Base-by-base conservation (phyloP, 768 basidiomycete species). In the Naematelia aurantialba region DNA sequence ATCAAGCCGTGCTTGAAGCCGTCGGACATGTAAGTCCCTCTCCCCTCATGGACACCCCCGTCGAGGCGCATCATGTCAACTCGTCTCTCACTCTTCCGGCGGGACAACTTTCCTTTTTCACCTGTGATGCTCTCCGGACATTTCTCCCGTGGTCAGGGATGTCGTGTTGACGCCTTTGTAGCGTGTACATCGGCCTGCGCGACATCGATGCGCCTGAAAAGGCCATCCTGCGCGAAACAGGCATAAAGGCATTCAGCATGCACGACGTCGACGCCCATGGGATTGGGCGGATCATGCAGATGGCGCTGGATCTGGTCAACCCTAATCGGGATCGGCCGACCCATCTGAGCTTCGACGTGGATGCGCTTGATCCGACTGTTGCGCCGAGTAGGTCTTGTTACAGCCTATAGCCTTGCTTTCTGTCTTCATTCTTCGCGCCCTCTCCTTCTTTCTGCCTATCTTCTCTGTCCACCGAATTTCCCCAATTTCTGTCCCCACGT, bases 311-410 rank as follows among this genome's bases (percentile, higher is more conserved):
- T 76, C 84, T 90, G 76, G 89, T 98, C 67, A 96, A 94, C 78
- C 89, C 89, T 11, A 82, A 83, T 58, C 81, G 91, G 66, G 83
- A 88, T 64, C 80, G 81, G 31, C 96, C 96, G 19, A 90, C 97
- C 61, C 96, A 99, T 79, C 79, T 99, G 61, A 91, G 89, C 75
- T 99, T 97, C 76, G 96, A 99, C 75, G 92, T 98, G 21, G 91
- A 93, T 72, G 91, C 91, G 11, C 79, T 93, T 52, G 94, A 98
- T 77, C 96, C 96, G 11, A 83, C 83, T 14, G 93, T 97, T 53
- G 94, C 96, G n/a, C 94, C 93, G 1, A 90, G 89, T 74, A 52
- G 67, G 74, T 70, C 24, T 10, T 21, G 26, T 21, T 21, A 26
- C 25, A 21, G 10, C 46, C 46, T 26, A 8, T 47, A 14, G 3